Evolutionary conservation across 2,329 filamentous ascomycete species (phyloP).

Genomic region (Aspergillus hortae): DNA sequence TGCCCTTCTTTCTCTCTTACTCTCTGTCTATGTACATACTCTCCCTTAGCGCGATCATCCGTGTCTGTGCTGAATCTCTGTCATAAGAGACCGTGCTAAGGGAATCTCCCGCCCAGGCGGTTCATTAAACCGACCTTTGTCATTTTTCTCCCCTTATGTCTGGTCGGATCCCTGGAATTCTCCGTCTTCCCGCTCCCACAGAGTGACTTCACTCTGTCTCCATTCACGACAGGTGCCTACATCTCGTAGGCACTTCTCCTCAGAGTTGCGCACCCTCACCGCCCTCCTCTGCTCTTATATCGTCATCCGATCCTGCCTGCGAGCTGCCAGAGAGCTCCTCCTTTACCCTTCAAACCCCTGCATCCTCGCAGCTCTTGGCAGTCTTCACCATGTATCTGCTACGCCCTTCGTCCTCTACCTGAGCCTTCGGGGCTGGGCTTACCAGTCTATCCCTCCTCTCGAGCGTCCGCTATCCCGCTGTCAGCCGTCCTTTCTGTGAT

Average conservation of each 20-base stretch:
- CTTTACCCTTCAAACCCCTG: not conserved
- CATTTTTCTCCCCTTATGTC: too few species aligned
- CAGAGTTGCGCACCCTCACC: not conserved
- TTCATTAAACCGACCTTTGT: too few species aligned
- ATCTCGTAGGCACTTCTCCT: not conserved
- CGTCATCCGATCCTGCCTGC: not conserved
- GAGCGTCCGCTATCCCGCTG: not conserved
- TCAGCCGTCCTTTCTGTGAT: not conserved
- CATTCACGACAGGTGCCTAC: not conserved
- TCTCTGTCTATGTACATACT: not conserved
- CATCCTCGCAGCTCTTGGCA: not conserved
- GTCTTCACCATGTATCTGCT: not conserved
- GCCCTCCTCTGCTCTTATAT: not conserved
- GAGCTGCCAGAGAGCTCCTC: not conserved
- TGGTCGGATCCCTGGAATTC: too few species aligned
- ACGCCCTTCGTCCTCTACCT: not conserved
- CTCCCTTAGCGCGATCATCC: too few species aligned
- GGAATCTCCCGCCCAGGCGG: too few species aligned
- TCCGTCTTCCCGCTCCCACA: not conserved
- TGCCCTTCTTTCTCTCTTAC: not conserved
- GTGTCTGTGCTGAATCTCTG: too few species aligned
- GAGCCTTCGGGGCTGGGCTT: not conserved
- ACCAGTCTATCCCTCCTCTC: not conserved
- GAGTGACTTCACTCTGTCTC: not conserved
- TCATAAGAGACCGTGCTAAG: too few species aligned